Evolutionary conservation across 2,329 filamentous ascomycete species (phyloP).

Genomic region (Botryosphaeria dothidea): DNA sequence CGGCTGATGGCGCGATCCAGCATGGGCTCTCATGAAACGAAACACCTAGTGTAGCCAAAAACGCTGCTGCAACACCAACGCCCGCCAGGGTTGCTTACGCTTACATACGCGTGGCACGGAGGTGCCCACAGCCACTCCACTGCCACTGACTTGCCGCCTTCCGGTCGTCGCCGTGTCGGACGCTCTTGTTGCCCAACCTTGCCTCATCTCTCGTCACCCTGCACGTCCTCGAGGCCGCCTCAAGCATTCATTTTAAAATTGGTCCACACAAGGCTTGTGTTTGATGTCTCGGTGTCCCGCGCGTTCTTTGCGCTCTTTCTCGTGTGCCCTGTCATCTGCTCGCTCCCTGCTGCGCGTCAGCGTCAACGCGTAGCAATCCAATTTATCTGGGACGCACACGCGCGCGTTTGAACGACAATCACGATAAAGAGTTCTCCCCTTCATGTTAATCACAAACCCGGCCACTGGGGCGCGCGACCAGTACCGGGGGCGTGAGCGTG

Average conservation of each 20-base stretch:
- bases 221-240: neutral
- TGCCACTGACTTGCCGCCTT: neutral
- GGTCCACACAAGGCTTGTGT: neutral
- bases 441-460: neutral
- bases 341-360: neutral
- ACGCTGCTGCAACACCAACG: neutral
- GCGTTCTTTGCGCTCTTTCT: neutral
- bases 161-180: neutral
- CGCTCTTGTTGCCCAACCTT: neutral
- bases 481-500: neutral
- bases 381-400: neutral
- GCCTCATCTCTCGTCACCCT: neutral
- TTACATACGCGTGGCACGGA: neutral
- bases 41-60: neutral
- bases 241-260: neutral
- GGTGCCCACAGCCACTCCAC: conserved; percentile 2
- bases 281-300: neutral
- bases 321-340: neutral
- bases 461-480: neutral
- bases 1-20: neutral
- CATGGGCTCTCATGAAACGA: conserved; percentile 1
- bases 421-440: neutral
- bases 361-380: neutral
- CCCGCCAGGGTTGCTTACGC: neutral
- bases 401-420: neutral